These are phyloP conservation scores for Colletotrichum tabaci DNA, from an alignment of 2,329 filamentous ascomycete genomes.

Conservation along the genomic window DNA sequence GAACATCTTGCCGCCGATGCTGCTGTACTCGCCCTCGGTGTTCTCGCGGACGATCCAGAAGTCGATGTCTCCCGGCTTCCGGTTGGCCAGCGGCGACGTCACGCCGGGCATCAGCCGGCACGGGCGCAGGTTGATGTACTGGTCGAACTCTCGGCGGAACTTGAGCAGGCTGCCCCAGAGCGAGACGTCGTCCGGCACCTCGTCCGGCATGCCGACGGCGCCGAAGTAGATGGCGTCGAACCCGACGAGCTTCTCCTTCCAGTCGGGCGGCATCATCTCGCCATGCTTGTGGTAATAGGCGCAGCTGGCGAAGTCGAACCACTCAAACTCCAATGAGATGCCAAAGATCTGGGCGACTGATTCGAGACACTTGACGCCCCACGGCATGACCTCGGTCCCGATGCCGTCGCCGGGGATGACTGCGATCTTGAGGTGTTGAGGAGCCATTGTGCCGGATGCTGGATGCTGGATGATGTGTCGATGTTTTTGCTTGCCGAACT, in stretches of 20 bases:
- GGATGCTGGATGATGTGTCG: no score
- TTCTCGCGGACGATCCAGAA: conserved; percentile 79
- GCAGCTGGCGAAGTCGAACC: conserved; percentile 78
- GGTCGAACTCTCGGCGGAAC: conserved; percentile 75
- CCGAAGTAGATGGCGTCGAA: conserved; percentile 76
- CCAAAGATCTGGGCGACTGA: conserved; percentile 60
- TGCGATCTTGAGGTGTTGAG: conserved; percentile 61
- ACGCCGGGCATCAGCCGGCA: conserved; percentile 74
- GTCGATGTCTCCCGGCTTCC: conserved; percentile 69
- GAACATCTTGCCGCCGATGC: conserved; percentile 75
- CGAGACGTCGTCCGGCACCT: conserved; percentile 75
- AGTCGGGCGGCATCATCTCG: conserved; percentile 58
- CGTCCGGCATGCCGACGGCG: conserved; percentile 72
- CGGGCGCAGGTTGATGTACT: conserved; percentile 77
- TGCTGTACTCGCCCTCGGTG: conserved; percentile 77
- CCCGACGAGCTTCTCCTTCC: conserved; percentile 52
- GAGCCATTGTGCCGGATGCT: conserved; percentile 14
- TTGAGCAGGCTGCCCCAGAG: conserved; percentile 76
- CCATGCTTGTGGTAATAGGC: conserved; percentile 63
- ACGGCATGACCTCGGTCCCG: conserved; percentile 74
- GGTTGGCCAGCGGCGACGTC: conserved; percentile 68
- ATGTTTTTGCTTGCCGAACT: background rate
- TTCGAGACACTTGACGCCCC: conserved; percentile 50
- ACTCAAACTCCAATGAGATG: conserved; percentile 70
- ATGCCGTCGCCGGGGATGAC: conserved; percentile 80